Conservation (phyloP, 805 yeast species). For the Cyberlindnera suaveolens region DNA sequence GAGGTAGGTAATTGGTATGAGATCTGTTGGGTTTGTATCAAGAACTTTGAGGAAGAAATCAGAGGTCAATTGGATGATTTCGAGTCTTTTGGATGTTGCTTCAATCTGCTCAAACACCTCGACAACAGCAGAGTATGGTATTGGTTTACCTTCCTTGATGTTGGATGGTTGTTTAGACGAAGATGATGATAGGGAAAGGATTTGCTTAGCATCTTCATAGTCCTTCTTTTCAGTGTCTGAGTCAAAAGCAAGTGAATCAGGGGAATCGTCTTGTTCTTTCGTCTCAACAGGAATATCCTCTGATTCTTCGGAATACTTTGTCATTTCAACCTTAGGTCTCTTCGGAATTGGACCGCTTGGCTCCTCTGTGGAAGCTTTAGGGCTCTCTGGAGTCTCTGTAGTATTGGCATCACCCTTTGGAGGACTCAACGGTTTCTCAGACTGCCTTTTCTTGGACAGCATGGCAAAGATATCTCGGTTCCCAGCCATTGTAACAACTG, state of each 20-base stretch:
- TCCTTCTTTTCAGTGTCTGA: conserved; percentile 22
- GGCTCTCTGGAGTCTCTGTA: neutral
- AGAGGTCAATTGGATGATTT: conserved; percentile 70
- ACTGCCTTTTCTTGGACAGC: conserved; percentile 15
- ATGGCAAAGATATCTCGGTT: conserved; percentile 21
- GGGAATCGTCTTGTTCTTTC: neutral
- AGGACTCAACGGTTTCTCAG: neutral
- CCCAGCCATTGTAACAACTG: conserved; percentile 12
- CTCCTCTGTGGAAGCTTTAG: conserved; percentile 1
- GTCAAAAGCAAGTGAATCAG: conserved; percentile 13
- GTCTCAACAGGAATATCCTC: neutral
- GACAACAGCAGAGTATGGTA: conserved; percentile 37
- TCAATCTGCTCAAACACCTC: conserved; percentile 75
- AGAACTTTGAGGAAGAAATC: conserved; percentile 66
- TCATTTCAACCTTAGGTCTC: conserved; percentile 4
- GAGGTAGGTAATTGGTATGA: conserved; percentile 72
- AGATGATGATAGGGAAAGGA: conserved; percentile 12
- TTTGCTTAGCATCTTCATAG: conserved; percentile 17
- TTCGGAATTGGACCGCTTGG: conserved; percentile 2
- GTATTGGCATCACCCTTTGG: neutral
- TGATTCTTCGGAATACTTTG: conserved; percentile 1
- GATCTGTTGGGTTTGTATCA: conserved; percentile 41
- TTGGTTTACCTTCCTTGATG: conserved; percentile 14
- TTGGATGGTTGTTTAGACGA: conserved; percentile 3
- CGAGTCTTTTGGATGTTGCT: conserved; percentile 72